phyloP scores from a whole-genome alignment of 805 yeast genomes.

The Barnettozyma siamensis region DNA sequence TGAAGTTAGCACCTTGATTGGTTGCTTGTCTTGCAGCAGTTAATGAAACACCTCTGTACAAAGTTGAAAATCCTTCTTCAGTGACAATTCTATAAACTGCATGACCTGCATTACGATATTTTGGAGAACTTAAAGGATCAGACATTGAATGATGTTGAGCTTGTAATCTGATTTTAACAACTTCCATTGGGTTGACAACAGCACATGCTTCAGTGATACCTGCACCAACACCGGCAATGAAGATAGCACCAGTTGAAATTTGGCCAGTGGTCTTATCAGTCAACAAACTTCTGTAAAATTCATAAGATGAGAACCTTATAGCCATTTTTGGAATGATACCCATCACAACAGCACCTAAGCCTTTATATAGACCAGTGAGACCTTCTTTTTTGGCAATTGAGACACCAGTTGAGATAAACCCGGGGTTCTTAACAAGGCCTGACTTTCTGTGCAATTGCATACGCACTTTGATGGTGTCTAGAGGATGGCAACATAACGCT shows the following conservation, averaged over 20 bases:
- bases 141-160: constrained; percentile 90
- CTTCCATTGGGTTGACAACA: constrained; percentile 97
- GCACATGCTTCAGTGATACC: constrained; percentile 94
- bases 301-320: constrained; percentile 90
- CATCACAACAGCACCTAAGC: constrained; percentile 93
- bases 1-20: constrained; percentile 97
- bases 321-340: constrained; percentile 99
- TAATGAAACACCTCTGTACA: constrained; percentile 90
- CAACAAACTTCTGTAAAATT: constrained; percentile 70
- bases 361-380: constrained; percentile 83
- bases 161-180: constrained; percentile 91
- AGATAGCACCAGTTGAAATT: constrained; percentile 69
- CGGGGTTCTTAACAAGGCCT: constrained; percentile 70
- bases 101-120: constrained; percentile 90
- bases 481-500: constrained; percentile 97
- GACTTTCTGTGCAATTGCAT: constrained; percentile 84
- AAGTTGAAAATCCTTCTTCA: constrained; percentile 86
- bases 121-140: constrained; percentile 71
- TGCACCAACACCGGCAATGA: constrained; percentile 93
- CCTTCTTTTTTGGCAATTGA: constrained; percentile 76
- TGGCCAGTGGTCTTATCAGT: constrained; percentile 52
- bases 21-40: constrained; percentile 98
- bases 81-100: constrained; percentile 75
- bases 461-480: constrained; percentile 94
- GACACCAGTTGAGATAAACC: constrained; percentile 78